Percentiles rank a stretch among this genome's conserved stretches.
Conservation (phyloP, 78 protist species). For the Cyanophora paradoxa region DNA sequence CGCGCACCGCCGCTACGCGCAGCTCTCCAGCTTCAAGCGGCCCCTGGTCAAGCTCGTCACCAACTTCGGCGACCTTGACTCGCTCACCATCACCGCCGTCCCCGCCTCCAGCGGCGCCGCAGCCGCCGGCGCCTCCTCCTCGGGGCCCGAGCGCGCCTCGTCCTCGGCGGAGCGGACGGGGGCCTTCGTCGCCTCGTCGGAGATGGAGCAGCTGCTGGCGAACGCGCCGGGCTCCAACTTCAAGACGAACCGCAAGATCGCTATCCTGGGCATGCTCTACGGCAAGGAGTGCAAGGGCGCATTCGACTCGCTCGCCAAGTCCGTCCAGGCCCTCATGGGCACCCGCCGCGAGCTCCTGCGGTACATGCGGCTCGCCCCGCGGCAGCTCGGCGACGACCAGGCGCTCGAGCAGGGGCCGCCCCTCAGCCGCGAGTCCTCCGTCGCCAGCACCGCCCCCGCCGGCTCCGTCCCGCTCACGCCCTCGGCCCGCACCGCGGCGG, state of each 20-base stretch:
- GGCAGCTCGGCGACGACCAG: background rate
- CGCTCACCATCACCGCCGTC: too few species aligned
- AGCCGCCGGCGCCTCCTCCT: too few species aligned
- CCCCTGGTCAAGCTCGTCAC: background rate
- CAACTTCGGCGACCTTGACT: too few species aligned
- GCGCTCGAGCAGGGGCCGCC: background rate
- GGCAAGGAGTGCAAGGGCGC: conserved; percentile 31
- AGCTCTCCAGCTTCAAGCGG: background rate
- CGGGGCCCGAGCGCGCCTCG: too few species aligned
- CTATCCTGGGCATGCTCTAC: conserved; percentile 27
- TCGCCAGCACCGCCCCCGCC: background rate
- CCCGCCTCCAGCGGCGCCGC: too few species aligned
- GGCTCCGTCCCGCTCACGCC: background rate
- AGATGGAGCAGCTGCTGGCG: too few species aligned
- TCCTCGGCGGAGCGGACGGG: too few species aligned
- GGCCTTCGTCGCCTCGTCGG: background rate
- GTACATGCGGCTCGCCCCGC: conserved; percentile 9
- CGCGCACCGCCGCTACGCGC: conserved; percentile 45
- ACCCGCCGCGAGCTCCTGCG: conserved; percentile 47
- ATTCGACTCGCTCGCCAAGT: conserved; percentile 32
- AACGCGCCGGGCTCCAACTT: background rate
- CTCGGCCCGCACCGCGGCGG: conserved; percentile 12
- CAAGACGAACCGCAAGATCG: background rate
- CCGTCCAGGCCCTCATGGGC: conserved; percentile 36
- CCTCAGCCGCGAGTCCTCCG: too few species aligned